A percentile compares a stretch with the other conserved stretches of the same genome.
These are phyloP conservation scores for Pythium vanterpoolii DNA, from an alignment of 352 stramenopile species.

Conservation along the genomic window DNA sequence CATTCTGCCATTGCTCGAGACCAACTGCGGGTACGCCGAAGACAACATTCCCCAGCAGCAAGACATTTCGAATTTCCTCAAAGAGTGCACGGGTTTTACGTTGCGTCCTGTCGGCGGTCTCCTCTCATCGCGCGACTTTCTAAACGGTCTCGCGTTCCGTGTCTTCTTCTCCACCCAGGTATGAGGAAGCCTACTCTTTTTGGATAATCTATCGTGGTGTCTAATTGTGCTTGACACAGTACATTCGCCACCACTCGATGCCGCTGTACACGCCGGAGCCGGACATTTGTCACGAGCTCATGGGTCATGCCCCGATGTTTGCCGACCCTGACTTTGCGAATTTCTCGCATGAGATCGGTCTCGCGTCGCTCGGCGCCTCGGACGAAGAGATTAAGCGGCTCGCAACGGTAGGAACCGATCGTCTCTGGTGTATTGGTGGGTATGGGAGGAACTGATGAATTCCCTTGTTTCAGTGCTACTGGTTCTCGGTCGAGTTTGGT, in stretches of 20 bases:
- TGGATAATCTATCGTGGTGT: too few species aligned
- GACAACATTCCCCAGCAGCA: slow-evolving; percentile 95
- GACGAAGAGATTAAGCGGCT: slow-evolving; percentile 95
- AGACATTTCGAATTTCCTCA: slow-evolving; percentile 95
- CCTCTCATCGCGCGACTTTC: slow-evolving; percentile 95
- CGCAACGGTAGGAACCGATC: slow-evolving; percentile 72
- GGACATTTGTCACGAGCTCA: slow-evolving; percentile 97
- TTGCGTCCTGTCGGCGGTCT: slow-evolving; percentile 94
- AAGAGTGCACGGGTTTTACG: slow-evolving; percentile 89
- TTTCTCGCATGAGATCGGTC: slow-evolving; percentile 96
- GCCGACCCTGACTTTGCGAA: slow-evolving; percentile 97
- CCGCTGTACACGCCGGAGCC: slow-evolving; percentile 97
- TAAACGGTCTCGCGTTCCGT: slow-evolving; percentile 97
- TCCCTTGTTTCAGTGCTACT: slow-evolving; percentile 90
- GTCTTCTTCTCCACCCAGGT: slow-evolving; percentile 97
- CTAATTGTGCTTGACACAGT: slow-evolving; percentile 51
- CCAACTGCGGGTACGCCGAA: slow-evolving; percentile 92
- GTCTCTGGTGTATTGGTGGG: not conserved
- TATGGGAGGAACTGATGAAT: not conserved
- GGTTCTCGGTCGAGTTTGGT: slow-evolving; percentile 98
- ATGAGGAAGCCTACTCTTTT: too few species aligned
- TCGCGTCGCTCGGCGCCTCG: slow-evolving; percentile 93
- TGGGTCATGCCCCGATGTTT: slow-evolving; percentile 97
- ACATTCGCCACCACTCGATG: slow-evolving; percentile 94
- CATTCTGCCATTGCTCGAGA: slow-evolving; percentile 91